Evolutionary conservation across 352 stramenopile species (phyloP).

Genomic region (Peronospora tabacina): DNA sequence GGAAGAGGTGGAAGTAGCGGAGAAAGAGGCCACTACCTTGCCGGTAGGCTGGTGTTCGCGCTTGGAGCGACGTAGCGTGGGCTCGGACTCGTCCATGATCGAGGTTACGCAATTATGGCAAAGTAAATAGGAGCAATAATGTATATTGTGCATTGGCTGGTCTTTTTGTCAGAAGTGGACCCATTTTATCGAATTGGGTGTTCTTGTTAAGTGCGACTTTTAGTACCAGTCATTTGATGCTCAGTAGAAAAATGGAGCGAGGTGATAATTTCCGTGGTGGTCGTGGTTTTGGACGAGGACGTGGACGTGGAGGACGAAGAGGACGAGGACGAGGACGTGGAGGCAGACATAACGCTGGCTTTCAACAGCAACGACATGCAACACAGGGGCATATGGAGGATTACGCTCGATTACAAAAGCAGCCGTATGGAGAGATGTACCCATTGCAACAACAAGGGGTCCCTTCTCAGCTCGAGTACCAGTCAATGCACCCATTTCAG

Average conservation of each 20-base stretch:
- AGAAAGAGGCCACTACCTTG: constrained; percentile 8
- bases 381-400: constrained; percentile 18
- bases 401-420: constrained; percentile 3
- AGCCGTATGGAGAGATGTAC: neutral
- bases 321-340: constrained; percentile 10
- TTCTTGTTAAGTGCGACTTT: neutral
- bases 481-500: constrained; percentile 10
- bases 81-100: neutral
- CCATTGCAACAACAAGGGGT: neutral
- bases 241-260: constrained; percentile 17
- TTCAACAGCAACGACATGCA: constrained; percentile 18
- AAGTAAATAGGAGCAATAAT: neutral
- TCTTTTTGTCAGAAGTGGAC: too few species aligned
- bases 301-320: constrained; percentile 19
- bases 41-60: constrained; percentile 25
- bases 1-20: neutral
- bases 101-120: neutral
- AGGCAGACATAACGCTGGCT: constrained; percentile 10
- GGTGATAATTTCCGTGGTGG: constrained; percentile 28
- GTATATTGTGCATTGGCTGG: too few species aligned
- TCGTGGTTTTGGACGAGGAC: constrained; percentile 20
- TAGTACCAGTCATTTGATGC: constrained; percentile 8
- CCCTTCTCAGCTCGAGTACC: constrained; percentile 3
- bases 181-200: neutral
- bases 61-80: constrained; percentile 29